Conservation (phyloP, 1,284 basidiomycete genomes). For the Takashimella koratensis region DNA sequence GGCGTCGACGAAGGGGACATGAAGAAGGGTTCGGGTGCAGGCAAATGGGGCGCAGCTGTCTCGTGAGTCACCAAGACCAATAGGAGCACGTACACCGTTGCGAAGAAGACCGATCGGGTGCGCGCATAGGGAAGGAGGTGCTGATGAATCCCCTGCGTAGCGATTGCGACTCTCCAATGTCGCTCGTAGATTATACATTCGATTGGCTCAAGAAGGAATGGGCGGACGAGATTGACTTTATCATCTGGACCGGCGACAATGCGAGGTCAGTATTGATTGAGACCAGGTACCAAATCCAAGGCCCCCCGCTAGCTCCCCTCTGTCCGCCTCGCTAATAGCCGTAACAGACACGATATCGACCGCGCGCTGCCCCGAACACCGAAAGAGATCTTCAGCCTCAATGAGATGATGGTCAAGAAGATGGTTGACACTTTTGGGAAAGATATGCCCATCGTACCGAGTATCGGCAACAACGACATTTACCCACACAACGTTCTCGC, state of each 20-base stretch:
- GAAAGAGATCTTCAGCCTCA: slow-evolving; percentile 74
- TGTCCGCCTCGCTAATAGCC: no score
- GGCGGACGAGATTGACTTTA: slow-evolving; percentile 82
- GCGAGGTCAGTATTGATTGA: slow-evolving; percentile 63
- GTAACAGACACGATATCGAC: slow-evolving; percentile 84
- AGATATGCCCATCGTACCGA: slow-evolving; percentile 77
- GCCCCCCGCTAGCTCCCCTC: no score
- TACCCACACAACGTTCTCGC: slow-evolving; percentile 65
- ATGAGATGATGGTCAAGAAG: slow-evolving; percentile 63
- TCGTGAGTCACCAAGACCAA: no score
- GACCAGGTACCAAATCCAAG: no score
- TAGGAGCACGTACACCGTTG: no score
- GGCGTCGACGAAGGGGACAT: slow-evolving; percentile 11
- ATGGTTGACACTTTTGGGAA: slow-evolving; percentile 69
- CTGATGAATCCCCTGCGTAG: slow-evolving; percentile 51
- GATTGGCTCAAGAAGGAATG: slow-evolving; percentile 76
- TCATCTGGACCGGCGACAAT: slow-evolving; percentile 90
- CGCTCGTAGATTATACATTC: slow-evolving; percentile 73
- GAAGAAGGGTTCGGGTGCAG: slow-evolving; percentile 16
- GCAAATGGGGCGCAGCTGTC: slow-evolving; percentile 41
- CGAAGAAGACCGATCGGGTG: no score
- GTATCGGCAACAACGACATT: slow-evolving; percentile 85
- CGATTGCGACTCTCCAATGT: slow-evolving; percentile 79
- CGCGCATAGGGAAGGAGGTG: no score
- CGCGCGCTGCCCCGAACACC: slow-evolving; percentile 71